Base-by-base conservation (phyloP, 2,329 filamentous ascomycete genomes). In the Calonectria honghensis region DNA sequence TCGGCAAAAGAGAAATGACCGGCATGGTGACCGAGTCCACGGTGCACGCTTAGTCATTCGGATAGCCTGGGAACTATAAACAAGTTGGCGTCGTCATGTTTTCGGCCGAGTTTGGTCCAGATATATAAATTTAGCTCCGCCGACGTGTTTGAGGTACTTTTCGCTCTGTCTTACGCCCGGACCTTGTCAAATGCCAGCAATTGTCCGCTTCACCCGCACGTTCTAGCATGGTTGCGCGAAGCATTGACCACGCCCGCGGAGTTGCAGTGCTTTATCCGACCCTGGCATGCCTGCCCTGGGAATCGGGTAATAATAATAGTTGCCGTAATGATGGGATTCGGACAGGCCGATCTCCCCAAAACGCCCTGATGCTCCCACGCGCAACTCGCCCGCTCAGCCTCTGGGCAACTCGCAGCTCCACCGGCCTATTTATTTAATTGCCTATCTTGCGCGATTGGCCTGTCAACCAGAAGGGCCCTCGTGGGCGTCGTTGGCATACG, bases 271-370 rank as follows among this genome's bases (percentile, higher is more conserved):
- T 32, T 35, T 18, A 57, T 57, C 35, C 27, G 24, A 37, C 24
- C 57, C 57, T 24, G 16, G 57, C 11, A 32, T 63, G 57, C 35
- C 57, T 29, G 24, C 24, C 57, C 52, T n/a, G 52, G 52, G n/a
- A 48, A 24, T 13, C 20, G 45, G 45, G 45, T 24, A 24, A 13
- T 13, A 48, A 24, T 48, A 48, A 48, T 48, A 48, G 45, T 24
- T 24, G 45, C 45, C 45, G 45, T 48, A 48, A 48, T 48, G 20
- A 48, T 48, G 45, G 32, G 6, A 35, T 24, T 48, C 45, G 45
- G 45, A 0, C n/a, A 24, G 10, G 9, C 45, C 45, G 45, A 24
- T 24, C n/a, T 48, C n/a, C n/a, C 41, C 39, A 41, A 45, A 45
- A 24, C 45, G 45, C 45, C 45, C 45, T 48, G 45, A 7, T 48